Conservation (phyloP, 768 basidiomycete species). For the Porpolomopsis calyptriformis region DNA sequence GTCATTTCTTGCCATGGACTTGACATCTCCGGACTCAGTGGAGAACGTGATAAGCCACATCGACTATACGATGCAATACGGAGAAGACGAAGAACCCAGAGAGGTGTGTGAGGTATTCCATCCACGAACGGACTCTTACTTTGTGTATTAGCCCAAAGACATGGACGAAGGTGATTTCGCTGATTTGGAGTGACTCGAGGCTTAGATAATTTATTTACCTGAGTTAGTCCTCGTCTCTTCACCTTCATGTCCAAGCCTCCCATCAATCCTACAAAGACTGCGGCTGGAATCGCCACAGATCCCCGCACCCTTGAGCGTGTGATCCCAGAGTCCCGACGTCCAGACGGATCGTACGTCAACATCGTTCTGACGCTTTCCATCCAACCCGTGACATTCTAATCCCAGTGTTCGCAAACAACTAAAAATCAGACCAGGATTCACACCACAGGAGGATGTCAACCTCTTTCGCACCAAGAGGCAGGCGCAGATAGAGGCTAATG, state of each 20-base stretch:
- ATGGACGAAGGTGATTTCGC: conserved; percentile 87
- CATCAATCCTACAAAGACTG: conserved; percentile 56
- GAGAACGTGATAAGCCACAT: conserved; percentile 89
- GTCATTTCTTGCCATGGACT: conserved; percentile 90
- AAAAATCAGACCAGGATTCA: conserved; percentile 87
- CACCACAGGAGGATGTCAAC: conserved; percentile 88
- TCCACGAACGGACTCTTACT: conserved; percentile 6
- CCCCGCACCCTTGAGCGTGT: conserved; percentile 81
- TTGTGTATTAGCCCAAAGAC: conserved; percentile 62
- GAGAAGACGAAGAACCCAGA: conserved; percentile 96
- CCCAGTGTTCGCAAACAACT: conserved; percentile 75
- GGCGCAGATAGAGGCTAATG: conserved; percentile 52
- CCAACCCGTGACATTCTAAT: conserved; percentile 1
- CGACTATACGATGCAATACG: conserved; percentile 97
- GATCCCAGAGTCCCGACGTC: conserved; percentile 70
- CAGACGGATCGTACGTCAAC: conserved; percentile 73
- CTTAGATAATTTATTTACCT: too few species aligned
- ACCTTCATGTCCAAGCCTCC: conserved; percentile 64
- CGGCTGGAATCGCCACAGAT: conserved; percentile 75
- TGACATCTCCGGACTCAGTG: conserved; percentile 81
- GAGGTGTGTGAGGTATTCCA: conserved; percentile 39
- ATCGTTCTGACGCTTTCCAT: conserved; percentile 8
- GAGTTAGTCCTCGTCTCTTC: conserved; percentile 2
- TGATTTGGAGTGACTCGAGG: conserved; percentile 56
- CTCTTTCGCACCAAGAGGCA: conserved; percentile 75